Evolutionary conservation across 1,284 basidiomycete genomes (phyloP).

Genomic region (Anthracocystis panici-leucophaei): DNA sequence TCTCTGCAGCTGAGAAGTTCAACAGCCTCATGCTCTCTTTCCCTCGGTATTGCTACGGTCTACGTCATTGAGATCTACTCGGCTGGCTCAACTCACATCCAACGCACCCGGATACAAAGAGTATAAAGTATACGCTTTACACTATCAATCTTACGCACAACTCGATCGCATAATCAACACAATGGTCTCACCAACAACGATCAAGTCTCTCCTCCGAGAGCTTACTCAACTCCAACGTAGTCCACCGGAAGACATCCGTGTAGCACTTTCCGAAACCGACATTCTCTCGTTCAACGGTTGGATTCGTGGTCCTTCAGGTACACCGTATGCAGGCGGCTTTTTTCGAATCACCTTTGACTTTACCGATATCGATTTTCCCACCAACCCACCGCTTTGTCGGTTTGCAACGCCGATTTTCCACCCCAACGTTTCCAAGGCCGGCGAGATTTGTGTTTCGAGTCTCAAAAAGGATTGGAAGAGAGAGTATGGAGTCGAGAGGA

Average conservation of each 20-base stretch:
- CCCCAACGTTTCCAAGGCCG: slow-evolving; percentile 87
- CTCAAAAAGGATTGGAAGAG: slow-evolving; percentile 97
- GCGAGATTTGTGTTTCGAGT: slow-evolving; percentile 97
- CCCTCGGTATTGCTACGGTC: not conserved
- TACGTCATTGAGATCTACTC: not conserved
- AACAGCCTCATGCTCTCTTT: not conserved
- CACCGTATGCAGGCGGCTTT: slow-evolving; percentile 77
- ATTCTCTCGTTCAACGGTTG: slow-evolving; percentile 41
- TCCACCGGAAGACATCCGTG: slow-evolving; percentile 39
- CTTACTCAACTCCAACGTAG: slow-evolving; percentile 18
- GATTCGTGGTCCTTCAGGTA: slow-evolving; percentile 76
- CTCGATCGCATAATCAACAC: not conserved
- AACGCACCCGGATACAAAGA: too few species aligned
- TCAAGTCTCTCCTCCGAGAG: slow-evolving; percentile 38
- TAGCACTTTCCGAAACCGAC: slow-evolving; percentile 38
- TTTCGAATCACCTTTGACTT: slow-evolving; percentile 55
- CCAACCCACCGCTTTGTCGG: slow-evolving; percentile 29
- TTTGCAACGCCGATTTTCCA: slow-evolving; percentile 81
- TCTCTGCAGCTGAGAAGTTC: too few species aligned
- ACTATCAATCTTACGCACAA: not conserved
- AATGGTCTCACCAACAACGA: slow-evolving; percentile 41
- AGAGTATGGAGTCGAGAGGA: slow-evolving; percentile 88
- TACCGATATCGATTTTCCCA: slow-evolving; percentile 43
- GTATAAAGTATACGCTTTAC: not conserved
- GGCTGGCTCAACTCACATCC: too few species aligned